Evolutionary conservation across 768 basidiomycete species (phyloP), one percentile per base, ranked within the genome.

Genomic region (Xerocomellus dryophilus): DNA sequence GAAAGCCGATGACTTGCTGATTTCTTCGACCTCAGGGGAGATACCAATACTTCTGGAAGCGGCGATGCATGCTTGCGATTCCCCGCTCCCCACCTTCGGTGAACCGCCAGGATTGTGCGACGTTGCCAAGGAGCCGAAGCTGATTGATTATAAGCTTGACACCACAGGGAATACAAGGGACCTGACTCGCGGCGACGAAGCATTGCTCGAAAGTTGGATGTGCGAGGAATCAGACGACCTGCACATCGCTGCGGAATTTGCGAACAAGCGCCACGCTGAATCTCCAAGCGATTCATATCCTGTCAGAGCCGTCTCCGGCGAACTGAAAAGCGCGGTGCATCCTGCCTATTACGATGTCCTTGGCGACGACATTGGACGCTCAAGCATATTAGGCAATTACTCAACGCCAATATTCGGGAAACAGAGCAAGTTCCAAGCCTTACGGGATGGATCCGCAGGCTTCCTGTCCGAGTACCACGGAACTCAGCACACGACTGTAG

Each of bases 41-140:
- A 82, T 84, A 51, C 81, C 80, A n/a, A 72, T 83, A 36, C 61
- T 79, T 53, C 69, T 81, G 49, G 75, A 78, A 48, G 45, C 5
- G 12, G 47, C 47, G 17, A 39, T 43, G 40, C 50, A 36, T 40
- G 39, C n/a, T 43, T 53, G 53, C 42, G 51, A 56, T 38, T 61
- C 51, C 27, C 39, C 51, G 17, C 39, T 34, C 40, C 18, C 25
- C 12, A 6, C 46, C 34, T 34, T 43, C 11, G 20, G 12, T 23
- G 50, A 53, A 32, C 21, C 27, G 12, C 47, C 27, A 12, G 50
- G 48, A 23, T 42, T 58, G 41, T 38, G 55, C 32, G 34, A 50
- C 32, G 41, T 55, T 25, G 32, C 47, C 48, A 47, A 56, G 52
- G 55, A 54, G 31, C 29, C 7, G 25, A 50, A 51, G 36, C 31